These are phyloP conservation scores for Fusarium irregulare DNA, from an alignment of 2,329 filamentous ascomycete genomes.

Conservation along the genomic window DNA sequence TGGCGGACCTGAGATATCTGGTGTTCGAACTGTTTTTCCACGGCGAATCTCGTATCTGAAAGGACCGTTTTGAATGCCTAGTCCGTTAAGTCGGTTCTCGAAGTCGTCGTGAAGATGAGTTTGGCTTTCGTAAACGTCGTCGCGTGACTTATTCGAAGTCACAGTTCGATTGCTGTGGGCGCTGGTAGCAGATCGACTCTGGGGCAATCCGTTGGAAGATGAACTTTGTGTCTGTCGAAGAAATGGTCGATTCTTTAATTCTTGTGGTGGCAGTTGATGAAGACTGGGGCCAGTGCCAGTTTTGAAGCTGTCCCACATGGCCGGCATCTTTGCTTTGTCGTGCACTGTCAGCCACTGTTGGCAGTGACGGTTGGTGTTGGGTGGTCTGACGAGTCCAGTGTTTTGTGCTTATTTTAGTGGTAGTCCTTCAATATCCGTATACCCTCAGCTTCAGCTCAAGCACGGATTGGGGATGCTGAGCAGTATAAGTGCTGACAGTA, in stretches of 20 bases:
- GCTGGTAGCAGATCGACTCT: conserved; percentile 30
- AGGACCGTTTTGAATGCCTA: conserved; percentile 46
- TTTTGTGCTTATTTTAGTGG: conserved; percentile 39
- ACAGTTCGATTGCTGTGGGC: conserved; percentile 26
- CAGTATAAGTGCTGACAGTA: conserved; percentile 34
- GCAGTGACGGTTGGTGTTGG: conserved; percentile 21
- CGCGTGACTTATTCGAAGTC: conserved; percentile 24
- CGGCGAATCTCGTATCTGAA: conserved; percentile 48
- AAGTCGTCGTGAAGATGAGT: conserved; percentile 41
- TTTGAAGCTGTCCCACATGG: conserved; percentile 46
- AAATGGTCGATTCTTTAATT: conserved; percentile 46
- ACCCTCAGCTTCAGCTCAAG: conserved; percentile 15
- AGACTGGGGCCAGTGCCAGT: conserved; percentile 36
- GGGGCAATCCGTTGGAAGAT: conserved; percentile 22
- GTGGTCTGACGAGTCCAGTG: conserved; percentile 1
- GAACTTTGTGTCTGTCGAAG: conserved; percentile 36
- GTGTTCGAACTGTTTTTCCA: conserved; percentile 50
- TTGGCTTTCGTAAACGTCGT: conserved; percentile 26
- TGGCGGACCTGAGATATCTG: conserved; percentile 29
- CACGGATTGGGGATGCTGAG: conserved; percentile 12
- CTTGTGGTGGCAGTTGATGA: conserved; percentile 41
- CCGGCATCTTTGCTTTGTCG: conserved; percentile 39
- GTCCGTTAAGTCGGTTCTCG: conserved; percentile 46
- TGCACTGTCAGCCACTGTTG: conserved; percentile 6
- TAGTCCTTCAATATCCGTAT: conserved; percentile 10